Percentiles rank a stretch among this genome's conserved stretches.
Conservation (phyloP, 768 basidiomycete species). For the Boletus rex-veris region DNA sequence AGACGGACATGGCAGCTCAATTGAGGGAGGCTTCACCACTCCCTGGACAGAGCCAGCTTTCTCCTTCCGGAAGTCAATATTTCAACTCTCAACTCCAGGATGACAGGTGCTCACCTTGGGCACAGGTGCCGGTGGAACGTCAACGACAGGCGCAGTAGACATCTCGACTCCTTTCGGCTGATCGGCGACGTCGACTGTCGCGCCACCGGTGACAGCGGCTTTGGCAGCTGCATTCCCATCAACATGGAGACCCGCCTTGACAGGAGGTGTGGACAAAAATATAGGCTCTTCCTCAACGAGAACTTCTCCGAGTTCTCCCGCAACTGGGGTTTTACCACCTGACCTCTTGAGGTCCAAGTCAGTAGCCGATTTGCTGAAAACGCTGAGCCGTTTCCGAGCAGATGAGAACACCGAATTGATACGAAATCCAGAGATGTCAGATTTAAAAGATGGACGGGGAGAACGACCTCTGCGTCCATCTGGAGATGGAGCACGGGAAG, state of each 20-base stretch:
- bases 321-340: slow-evolving; percentile 37
- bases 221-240: slow-evolving; percentile 19
- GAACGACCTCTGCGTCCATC: slow-evolving; percentile 31
- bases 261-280: slow-evolving; percentile 15
- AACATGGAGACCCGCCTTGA: slow-evolving; percentile 30
- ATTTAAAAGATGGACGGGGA: slow-evolving; percentile 44
- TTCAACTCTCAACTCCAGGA: neutral
- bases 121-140: neutral
- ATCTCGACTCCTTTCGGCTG: slow-evolving; percentile 6
- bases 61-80: slow-evolving; percentile 8
- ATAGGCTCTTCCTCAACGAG: slow-evolving; percentile 49
- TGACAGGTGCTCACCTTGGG: slow-evolving; percentile 13
- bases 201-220: slow-evolving; percentile 22
- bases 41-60: neutral
- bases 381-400: slow-evolving; percentile 61
- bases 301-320: slow-evolving; percentile 73
- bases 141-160: neutral
- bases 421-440: slow-evolving; percentile 38
- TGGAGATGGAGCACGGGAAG: slow-evolving; percentile 25
- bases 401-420: slow-evolving; percentile 43
- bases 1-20: slow-evolving; percentile 8
- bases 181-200: slow-evolving; percentile 17
- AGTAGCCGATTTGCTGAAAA: slow-evolving; percentile 41
- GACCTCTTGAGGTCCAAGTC: slow-evolving; percentile 23
- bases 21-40: slow-evolving; percentile 10